Evolutionary conservation across 1,139 yeast genomes (phyloP), one percentile per base, ranked within the genome.

Genomic region (Scheffersomyces titani): DNA sequence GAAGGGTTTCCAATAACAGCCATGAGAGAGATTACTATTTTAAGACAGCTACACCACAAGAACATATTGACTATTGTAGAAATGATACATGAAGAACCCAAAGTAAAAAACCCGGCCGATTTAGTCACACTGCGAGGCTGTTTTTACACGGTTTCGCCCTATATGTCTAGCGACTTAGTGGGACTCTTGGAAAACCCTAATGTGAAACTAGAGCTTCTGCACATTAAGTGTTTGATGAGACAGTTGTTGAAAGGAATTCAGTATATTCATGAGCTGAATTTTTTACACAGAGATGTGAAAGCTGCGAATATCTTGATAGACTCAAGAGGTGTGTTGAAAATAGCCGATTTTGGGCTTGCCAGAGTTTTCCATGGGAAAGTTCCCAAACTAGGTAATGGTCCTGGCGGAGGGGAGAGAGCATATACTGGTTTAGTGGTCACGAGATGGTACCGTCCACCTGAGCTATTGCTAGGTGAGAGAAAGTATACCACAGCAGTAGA

Each of bases 1-100:
- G 97, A 92, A 64, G 94, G 97, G 44, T 92, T 94, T 69, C 99
- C 99, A 1, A 88, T 96, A 22, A 96, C 99, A 0, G 98, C 99
- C 4, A 84, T 93, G 73, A 81, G 99, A 61, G 99, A 96, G 68
- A 92, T 94, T 60, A 85, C 90, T 20, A 92, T 93, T 20, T 77
- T 96, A 70, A 92, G 91, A 70, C 81, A 82, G 57, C 75, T 96
- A 55, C 74, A 81, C 54, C 92, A 93, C 67, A 73, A 77, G 44
- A 91, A 96, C 70, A 84, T 94, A 30, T 78, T 96, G 44, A 91
- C 87, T 59, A 78, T 94, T 52, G 69, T 88, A n/a, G 98, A 92
- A 63, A 89, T 93, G 88, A 83, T 93, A 1, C 86, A 89, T 60
- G 91, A 89, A 63, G 80, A 81, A 47, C 83, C 87, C n/a, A 70